phyloP scores from a whole-genome alignment of 495 filamentous ascomycete species.

The Oleoguttula mirabilis region DNA sequence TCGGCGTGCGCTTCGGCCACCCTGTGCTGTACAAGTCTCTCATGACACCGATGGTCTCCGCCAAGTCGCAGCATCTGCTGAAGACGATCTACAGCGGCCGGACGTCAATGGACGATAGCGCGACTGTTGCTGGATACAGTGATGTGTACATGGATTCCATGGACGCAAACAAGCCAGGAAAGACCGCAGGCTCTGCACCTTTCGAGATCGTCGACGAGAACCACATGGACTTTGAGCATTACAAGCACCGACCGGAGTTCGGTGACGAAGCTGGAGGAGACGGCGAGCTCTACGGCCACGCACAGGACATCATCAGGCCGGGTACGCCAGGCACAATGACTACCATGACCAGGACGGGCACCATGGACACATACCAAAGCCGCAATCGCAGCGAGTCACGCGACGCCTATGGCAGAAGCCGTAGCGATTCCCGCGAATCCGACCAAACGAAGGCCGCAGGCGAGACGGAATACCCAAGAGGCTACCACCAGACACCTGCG shows the following conservation, averaged over 20 bases:
- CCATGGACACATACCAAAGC: constrained; percentile 7
- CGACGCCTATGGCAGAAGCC: constrained; percentile 14
- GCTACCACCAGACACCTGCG: constrained; percentile 29
- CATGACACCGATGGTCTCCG: constrained; percentile 92
- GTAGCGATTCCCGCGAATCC: constrained; percentile 20
- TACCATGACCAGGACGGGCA: constrained; percentile 8
- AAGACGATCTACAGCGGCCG: constrained; percentile 71
- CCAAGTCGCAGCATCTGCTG: constrained; percentile 71
- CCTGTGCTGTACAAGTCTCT: constrained; percentile 80
- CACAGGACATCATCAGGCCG: constrained; percentile 21
- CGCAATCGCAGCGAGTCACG: constrained; percentile 6
- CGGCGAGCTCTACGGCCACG: constrained; percentile 30
- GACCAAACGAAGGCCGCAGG: constrained; percentile 14
- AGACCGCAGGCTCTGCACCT: constrained; percentile 35
- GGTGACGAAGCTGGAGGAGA: constrained; percentile 73
- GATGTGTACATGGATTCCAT: constrained; percentile 69
- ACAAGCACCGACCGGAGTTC: constrained; percentile 81
- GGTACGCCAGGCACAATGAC: constrained; percentile 24
- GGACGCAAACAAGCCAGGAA: constrained; percentile 63
- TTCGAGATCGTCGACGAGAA: constrained; percentile 87
- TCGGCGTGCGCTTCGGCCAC: constrained; percentile 75
- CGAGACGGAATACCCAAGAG: constrained; percentile 26
- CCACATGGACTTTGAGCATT: constrained; percentile 87
- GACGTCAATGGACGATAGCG: constrained; percentile 40
- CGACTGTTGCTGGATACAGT: constrained; percentile 35